Percentiles rank a stretch among this genome's conserved stretches.
Evolutionary conservation across 441 rosid genomes (phyloP).

Genomic region (Erodium chrysanthum): DNA sequence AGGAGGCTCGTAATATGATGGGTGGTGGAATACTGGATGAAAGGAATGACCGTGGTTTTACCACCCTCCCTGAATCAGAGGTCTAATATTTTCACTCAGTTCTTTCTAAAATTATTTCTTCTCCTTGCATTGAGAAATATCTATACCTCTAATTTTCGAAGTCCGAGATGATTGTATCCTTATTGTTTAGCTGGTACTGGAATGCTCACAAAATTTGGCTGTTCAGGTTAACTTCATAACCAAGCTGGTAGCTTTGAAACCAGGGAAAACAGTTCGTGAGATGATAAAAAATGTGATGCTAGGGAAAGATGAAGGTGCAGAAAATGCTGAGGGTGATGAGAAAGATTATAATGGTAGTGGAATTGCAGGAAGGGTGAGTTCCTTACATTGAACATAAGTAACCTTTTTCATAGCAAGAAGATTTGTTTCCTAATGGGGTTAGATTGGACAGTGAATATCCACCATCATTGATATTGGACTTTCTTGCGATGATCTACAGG

Average conservation of each 20-base stretch:
- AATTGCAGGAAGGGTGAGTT: constrained; percentile 61
- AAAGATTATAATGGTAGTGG: constrained; percentile 38
- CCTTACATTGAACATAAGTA: background rate
- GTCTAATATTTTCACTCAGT: constrained; percentile 20
- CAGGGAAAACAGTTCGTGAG: constrained; percentile 63
- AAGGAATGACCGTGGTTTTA: constrained; percentile 90
- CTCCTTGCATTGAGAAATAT: background rate
- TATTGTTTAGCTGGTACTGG: constrained; percentile 12
- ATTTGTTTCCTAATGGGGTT: background rate
- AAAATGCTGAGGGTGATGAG: constrained; percentile 31
- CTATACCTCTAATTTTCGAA: background rate
- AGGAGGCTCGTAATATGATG: constrained; percentile 94
- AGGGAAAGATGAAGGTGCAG: constrained; percentile 93
- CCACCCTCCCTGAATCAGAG: constrained; percentile 89
- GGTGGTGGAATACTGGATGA: constrained; percentile 95
- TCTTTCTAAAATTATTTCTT: background rate
- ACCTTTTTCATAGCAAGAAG: background rate
- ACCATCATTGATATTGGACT: constrained; percentile 12
- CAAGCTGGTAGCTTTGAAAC: constrained; percentile 78
- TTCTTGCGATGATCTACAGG: constrained; percentile 38
- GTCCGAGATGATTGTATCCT: background rate
- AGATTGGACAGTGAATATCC: background rate
- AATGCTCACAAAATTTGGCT: constrained; percentile 7
- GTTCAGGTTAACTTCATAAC: constrained; percentile 83
- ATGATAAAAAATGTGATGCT: constrained; percentile 84